Conservation (phyloP, 1,139 yeast genomes). For the Eremothecium cymbalariae region DNA sequence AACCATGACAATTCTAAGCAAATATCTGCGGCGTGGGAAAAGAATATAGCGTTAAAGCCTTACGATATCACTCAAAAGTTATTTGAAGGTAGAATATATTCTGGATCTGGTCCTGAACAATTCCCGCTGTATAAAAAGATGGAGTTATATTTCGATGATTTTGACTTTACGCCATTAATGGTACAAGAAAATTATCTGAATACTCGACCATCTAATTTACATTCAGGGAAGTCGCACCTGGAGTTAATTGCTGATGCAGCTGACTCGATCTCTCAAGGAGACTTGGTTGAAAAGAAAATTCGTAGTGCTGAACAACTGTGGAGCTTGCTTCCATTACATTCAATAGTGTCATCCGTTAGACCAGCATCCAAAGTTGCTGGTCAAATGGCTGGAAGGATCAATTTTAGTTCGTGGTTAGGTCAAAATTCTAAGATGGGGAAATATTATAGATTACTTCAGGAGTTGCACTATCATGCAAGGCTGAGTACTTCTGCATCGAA, state of each 20-base stretch:
- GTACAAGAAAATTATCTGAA: slow-evolving; percentile 83
- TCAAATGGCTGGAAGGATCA: slow-evolving; percentile 54
- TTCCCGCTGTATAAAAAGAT: slow-evolving; percentile 72
- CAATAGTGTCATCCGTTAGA: slow-evolving; percentile 72
- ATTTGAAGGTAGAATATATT: slow-evolving; percentile 54
- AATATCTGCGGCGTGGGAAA: slow-evolving; percentile 70
- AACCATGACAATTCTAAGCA: slow-evolving; percentile 44
- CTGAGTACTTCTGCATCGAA: slow-evolving; percentile 72
- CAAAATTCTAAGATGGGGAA: slow-evolving; percentile 82
- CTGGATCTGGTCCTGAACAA: slow-evolving; percentile 39
- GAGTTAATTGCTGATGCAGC: slow-evolving; percentile 70
- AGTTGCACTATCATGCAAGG: slow-evolving; percentile 80
- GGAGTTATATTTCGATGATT: slow-evolving; percentile 86
- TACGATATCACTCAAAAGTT: slow-evolving; percentile 80
- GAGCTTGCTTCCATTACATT: slow-evolving; percentile 92
- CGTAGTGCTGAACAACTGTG: slow-evolving; percentile 93
- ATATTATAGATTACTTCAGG: slow-evolving; percentile 71
- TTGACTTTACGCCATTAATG: slow-evolving; percentile 92
- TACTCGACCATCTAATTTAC: slow-evolving; percentile 47
- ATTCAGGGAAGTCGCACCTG: slow-evolving; percentile 43
- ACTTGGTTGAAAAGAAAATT: slow-evolving; percentile 68
- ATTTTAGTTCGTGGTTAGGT: slow-evolving; percentile 84
- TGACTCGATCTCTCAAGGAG: slow-evolving; percentile 74
- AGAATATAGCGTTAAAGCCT: slow-evolving; percentile 83
- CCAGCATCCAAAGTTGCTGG: slow-evolving; percentile 81